Evolutionary conservation across 768 basidiomycete species (phyloP).

Genomic region (Hypsizygus marmoreus): DNA sequence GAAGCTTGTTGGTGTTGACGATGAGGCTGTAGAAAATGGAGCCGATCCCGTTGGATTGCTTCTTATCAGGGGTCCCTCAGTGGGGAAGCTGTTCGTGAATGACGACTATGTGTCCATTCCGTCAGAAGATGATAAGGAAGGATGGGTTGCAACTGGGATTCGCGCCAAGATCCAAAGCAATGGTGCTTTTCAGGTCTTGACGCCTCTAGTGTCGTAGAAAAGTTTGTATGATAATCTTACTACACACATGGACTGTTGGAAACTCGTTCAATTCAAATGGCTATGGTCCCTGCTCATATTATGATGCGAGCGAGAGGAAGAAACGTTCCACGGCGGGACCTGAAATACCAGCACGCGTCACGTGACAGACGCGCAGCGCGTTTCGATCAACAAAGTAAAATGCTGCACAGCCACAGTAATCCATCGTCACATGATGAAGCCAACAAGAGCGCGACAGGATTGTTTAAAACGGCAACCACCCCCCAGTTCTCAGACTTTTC

Average conservation of each 20-base stretch:
- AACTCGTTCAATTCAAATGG: too few relatives aligned
- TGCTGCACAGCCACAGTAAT: slow-evolving; percentile 39
- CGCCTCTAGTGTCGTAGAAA: neutral
- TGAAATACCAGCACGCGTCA: slow-evolving; percentile 14
- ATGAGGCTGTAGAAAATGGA: slow-evolving; percentile 64
- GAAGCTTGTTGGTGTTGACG: slow-evolving; percentile 71
- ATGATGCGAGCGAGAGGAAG: too few relatives aligned
- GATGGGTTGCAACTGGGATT: slow-evolving; percentile 49
- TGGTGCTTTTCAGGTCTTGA: slow-evolving; percentile 58
- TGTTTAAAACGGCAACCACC: slow-evolving; percentile 34
- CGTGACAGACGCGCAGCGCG: slow-evolving; percentile 25
- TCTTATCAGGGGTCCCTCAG: slow-evolving; percentile 70
- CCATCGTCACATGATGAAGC: slow-evolving; percentile 23
- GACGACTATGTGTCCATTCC: slow-evolving; percentile 42
- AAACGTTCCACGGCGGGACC: too few relatives aligned
- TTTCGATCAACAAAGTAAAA: slow-evolving; percentile 42
- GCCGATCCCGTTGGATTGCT: slow-evolving; percentile 65
- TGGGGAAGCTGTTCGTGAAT: slow-evolving; percentile 53
- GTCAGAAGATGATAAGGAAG: slow-evolving; percentile 33
- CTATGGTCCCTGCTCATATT: too few relatives aligned
- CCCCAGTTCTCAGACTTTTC: slow-evolving; percentile 17
- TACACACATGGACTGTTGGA: too few relatives aligned
- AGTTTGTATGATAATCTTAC: slow-evolving; percentile 5
- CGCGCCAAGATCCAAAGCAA: slow-evolving; percentile 59
- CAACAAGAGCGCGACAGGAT: slow-evolving; percentile 17